These are phyloP conservation scores for Peronospora destructor DNA, from an alignment of 352 stramenopile genomes.

Conservation along the genomic window DNA sequence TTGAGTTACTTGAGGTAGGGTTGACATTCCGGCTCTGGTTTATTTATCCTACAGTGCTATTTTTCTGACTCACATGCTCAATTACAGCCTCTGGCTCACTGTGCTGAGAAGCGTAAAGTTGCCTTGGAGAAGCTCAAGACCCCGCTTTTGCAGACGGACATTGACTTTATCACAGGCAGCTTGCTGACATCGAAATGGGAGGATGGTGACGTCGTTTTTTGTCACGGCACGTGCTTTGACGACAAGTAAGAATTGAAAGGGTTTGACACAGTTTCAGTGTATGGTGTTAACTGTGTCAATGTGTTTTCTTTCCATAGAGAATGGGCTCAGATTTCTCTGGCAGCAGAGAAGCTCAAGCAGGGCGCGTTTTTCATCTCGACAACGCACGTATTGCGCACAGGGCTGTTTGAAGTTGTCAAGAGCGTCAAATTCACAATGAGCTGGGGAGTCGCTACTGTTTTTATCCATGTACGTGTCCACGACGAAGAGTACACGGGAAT, in stretches of 20 bases:
- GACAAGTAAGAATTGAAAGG: slow-evolving; percentile 46
- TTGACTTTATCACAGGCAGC: slow-evolving; percentile 71
- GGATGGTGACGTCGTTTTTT: slow-evolving; percentile 76
- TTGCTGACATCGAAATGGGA: slow-evolving; percentile 61
- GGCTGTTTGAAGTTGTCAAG: slow-evolving; percentile 79
- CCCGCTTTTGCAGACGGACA: slow-evolving; percentile 39
- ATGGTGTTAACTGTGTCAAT: neutral
- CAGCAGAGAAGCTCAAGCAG: slow-evolving; percentile 78
- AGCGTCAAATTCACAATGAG: slow-evolving; percentile 72
- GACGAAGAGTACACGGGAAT: neutral
- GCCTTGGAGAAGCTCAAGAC: slow-evolving; percentile 40
- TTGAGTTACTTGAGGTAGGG: slow-evolving; percentile 62
- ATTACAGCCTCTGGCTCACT: slow-evolving; percentile 55
- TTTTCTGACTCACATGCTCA: neutral
- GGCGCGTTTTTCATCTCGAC: slow-evolving; percentile 81
- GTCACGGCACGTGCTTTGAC: slow-evolving; percentile 79
- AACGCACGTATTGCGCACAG: slow-evolving; percentile 67
- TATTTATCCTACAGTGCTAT: neutral
- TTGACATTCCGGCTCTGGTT: neutral
- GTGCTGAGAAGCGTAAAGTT: slow-evolving; percentile 64
- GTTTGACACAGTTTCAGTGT: neutral
- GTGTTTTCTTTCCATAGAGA: slow-evolving; percentile 32
- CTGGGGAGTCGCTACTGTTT: slow-evolving; percentile 75
- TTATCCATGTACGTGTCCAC: slow-evolving; percentile 64
- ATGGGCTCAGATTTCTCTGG: slow-evolving; percentile 71